phyloP scores from a whole-genome alignment of 1,284 basidiomycete species.

The Rhodotorula sp. region DNA sequence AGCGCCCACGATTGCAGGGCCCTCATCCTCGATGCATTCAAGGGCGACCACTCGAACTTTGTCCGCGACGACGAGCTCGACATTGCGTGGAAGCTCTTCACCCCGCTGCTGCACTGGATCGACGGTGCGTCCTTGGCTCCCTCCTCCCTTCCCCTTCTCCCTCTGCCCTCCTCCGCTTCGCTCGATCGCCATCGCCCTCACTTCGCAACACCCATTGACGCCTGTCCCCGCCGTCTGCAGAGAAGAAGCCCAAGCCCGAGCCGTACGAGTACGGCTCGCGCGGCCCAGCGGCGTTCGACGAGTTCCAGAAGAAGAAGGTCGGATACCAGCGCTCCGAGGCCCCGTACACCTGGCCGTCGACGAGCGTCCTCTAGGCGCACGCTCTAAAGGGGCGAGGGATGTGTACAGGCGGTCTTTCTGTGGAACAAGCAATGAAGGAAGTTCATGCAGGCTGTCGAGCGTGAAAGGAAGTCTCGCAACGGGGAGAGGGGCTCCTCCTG shows the following conservation, averaged over 20 bases:
- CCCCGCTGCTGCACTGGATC: slow-evolving; percentile 7
- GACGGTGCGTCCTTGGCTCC: slow-evolving; percentile 4
- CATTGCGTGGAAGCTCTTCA: slow-evolving; percentile 77
- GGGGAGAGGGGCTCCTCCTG: too few relatives aligned
- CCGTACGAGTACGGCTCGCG: slow-evolving; percentile 88
- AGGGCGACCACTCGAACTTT: slow-evolving; percentile 63
- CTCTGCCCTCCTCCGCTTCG: not conserved
- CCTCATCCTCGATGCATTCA: slow-evolving; percentile 47
- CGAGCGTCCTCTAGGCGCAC: slow-evolving; percentile 30
- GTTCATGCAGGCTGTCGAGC: too few relatives aligned
- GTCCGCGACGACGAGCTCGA: slow-evolving; percentile 94
- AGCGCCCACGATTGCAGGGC: slow-evolving; percentile 33
- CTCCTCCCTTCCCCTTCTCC: not conserved
- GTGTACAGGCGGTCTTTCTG: too few relatives aligned
- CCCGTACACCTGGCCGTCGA: slow-evolving; percentile 41
- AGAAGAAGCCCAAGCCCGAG: slow-evolving; percentile 63
- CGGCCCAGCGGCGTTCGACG: slow-evolving; percentile 80
- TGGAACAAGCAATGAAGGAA: too few relatives aligned
- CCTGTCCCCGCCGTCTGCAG: slow-evolving; percentile 8
- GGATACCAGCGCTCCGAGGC: slow-evolving; percentile 69
- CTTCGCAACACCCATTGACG: not conserved
- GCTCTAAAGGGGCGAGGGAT: too few relatives aligned
- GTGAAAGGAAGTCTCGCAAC: too few relatives aligned
- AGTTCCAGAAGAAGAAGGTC: slow-evolving; percentile 63
- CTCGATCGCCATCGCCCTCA: not conserved